These are phyloP conservation scores for Phylloboletellus chloephorus DNA, from an alignment of 1,284 basidiomycete genomes.

Conservation along the genomic window DNA sequence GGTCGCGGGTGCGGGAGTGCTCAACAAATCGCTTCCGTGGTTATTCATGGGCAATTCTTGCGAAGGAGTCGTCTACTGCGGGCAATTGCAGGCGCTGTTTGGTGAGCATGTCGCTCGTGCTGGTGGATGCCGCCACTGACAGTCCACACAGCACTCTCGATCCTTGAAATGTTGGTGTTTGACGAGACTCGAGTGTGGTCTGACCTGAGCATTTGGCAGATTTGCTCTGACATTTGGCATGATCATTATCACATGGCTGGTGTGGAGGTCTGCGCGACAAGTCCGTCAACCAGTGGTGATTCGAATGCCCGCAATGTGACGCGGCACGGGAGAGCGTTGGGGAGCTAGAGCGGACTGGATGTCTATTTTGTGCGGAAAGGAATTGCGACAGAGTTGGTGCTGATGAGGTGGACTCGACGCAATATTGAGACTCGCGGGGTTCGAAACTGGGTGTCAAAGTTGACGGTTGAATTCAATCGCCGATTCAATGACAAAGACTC, in stretches of 20 bases:
- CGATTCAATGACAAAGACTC: no score
- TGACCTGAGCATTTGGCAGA: slow-evolving; percentile 24
- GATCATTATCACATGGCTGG: slow-evolving; percentile 41
- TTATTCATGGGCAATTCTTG: slow-evolving; percentile 37
- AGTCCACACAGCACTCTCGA: slow-evolving; percentile 34
- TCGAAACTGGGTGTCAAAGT: no score
- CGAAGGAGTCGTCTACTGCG: slow-evolving; percentile 44
- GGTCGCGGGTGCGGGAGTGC: slow-evolving; percentile 46
- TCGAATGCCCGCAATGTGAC: slow-evolving; percentile 24
- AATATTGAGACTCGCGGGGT: no score
- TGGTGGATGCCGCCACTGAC: slow-evolving; percentile 10
- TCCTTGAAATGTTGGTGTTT: slow-evolving; percentile 42
- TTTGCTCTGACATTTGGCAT: slow-evolving; percentile 42
- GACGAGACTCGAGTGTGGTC: background rate
- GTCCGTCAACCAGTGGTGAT: slow-evolving; percentile 29
- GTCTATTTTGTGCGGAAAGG: no score
- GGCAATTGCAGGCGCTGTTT: slow-evolving; percentile 48
- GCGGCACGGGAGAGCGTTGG: slow-evolving; percentile 1
- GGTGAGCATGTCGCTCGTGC: slow-evolving; percentile 30
- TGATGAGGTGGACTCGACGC: no score
- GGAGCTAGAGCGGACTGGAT: no score
- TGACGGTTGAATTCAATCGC: no score
- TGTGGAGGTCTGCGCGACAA: slow-evolving; percentile 44
- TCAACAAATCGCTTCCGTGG: slow-evolving; percentile 43
- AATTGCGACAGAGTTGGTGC: no score